Percentiles rank a stretch among this genome's conserved stretches.
phyloP scores from a whole-genome alignment of 1,284 basidiomycete species.

The Ganoderma resinaceum region DNA sequence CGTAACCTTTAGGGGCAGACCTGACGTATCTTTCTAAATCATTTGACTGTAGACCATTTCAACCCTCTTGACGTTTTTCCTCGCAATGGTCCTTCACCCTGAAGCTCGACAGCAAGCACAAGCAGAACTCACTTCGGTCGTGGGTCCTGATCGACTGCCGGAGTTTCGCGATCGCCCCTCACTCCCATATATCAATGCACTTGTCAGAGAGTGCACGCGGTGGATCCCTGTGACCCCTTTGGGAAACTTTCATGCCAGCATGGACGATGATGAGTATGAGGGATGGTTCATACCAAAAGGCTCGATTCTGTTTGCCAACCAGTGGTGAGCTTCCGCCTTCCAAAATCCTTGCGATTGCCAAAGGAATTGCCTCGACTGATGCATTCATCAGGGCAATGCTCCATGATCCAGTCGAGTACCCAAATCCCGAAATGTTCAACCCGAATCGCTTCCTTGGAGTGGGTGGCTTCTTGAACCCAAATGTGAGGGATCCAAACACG shows the following conservation, averaged over 20 bases:
- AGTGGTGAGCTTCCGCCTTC: background rate
- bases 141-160: background rate
- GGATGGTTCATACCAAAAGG: background rate
- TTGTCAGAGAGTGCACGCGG: slow-evolving; percentile 37
- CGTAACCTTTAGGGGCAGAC: background rate
- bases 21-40: background rate
- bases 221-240: slow-evolving; percentile 29
- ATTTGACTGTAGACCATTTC: background rate
- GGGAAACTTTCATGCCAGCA: slow-evolving; percentile 22
- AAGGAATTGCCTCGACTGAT: background rate
- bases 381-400: background rate
- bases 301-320: background rate
- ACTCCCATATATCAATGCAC: slow-evolving; percentile 39
- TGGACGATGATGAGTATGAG: slow-evolving; percentile 19
- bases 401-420: background rate
- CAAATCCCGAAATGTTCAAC: background rate
- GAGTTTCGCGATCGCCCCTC: background rate
- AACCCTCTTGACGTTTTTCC: background rate
- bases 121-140: background rate
- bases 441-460: background rate
- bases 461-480: background rate
- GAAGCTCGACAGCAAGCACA: background rate
- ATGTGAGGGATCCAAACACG: background rate
- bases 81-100: background rate
- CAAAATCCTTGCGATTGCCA: background rate